Percentiles rank a stretch among this genome's conserved stretches.
Conservation (phyloP, 805 yeast species). For the Hanseniaspora jakobsenii region DNA sequence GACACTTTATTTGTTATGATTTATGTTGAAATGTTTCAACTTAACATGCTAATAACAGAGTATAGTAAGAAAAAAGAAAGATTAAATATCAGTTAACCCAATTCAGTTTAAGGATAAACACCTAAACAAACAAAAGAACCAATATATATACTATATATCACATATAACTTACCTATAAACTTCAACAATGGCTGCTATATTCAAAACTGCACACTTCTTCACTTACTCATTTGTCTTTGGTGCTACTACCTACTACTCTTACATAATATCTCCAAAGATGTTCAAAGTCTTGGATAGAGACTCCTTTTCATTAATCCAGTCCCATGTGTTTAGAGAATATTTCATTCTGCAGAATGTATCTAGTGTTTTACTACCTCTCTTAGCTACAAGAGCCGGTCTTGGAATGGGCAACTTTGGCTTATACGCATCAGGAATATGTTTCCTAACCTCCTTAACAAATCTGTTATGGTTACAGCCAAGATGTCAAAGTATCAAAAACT, state of each 20-base stretch:
- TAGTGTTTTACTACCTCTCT: conserved; percentile 53
- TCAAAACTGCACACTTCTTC: conserved; percentile 35
- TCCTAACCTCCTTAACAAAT: conserved; percentile 56
- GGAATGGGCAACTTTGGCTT: conserved; percentile 16
- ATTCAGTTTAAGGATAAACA: no score
- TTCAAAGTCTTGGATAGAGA: conserved; percentile 64
- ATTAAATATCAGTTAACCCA: no score
- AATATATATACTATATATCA: neutral
- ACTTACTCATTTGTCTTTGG: conserved; percentile 47
- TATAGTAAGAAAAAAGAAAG: no score
- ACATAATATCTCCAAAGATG: conserved; percentile 63
- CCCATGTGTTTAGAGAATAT: conserved; percentile 70
- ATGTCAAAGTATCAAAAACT: conserved; percentile 44
- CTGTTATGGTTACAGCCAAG: conserved; percentile 53
- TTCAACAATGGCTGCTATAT: conserved; percentile 21
- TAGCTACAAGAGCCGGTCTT: conserved; percentile 33
- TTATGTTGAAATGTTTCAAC: no score
- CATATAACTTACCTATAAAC: neutral
- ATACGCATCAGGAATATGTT: conserved; percentile 20
- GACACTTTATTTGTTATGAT: no score
- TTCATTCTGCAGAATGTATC: conserved; percentile 63
- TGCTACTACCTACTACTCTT: conserved; percentile 62
- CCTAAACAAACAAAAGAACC: no score
- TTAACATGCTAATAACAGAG: no score
- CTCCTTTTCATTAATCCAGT: conserved; percentile 67